Evolutionary conservation across 2,329 filamentous ascomycete genomes (phyloP), one percentile per base, ranked within the genome.

Genomic region (Amauroascus verrucosus): DNA sequence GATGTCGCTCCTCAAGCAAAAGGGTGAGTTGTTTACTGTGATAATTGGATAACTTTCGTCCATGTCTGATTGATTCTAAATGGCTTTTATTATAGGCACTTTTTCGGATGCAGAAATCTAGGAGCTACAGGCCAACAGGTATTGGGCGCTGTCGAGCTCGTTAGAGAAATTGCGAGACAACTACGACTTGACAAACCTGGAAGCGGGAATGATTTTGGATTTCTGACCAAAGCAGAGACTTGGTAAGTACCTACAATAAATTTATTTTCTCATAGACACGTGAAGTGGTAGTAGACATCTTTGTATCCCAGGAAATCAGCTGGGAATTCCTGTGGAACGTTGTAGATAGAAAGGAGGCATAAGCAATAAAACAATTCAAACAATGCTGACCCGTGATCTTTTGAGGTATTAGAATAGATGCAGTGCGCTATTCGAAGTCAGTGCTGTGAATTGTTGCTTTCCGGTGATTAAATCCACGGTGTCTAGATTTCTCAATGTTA

Each of bases 1-100:
- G 58, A 57, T 14, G 62, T 62, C 20, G 60, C 57, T 30, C 57
- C 61, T 18, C 63, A 65, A 53, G 62, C 62, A 8, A 64, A 65
- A 46, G 63, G 63, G 62, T 63, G 48, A 55, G 60, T 51, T 14
- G 24, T 44, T 45, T 47, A 13, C 20, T 43, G 18, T 14, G 20
- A 14, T n/a, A 11, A 14, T 13, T 8, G 6, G 4, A 14, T 11
- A 2, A 35, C 3, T 14, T 14, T 13, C 14, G 11, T 13, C 13
- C 30, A 2, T 45, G 14, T 28, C 22, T 32, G 6, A 3, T 16
- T 28, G 6, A 3, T 33, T 18, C 43, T 41, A 48, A 51, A 24
- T 11, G 22, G 18, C 8, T 33, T 52, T 26, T 2, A 22, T 20
- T 43, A 18, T 20, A 63, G 61, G 9, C 62, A 64, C 48, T 64